Base-by-base conservation (phyloP, 208 protist genomes). In the Trypanosoma congolense region DNA sequence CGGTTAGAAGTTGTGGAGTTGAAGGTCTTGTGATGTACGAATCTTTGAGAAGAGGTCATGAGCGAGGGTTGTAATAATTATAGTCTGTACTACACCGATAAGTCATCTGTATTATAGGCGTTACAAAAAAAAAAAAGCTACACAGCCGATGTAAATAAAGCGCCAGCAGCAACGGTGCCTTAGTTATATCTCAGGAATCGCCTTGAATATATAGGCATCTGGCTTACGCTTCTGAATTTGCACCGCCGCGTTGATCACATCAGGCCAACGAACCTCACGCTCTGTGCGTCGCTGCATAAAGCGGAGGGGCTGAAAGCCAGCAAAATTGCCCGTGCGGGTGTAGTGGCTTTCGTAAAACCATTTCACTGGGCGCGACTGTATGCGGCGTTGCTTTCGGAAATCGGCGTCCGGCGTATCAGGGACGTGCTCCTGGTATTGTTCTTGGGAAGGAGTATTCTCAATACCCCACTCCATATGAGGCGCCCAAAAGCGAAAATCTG, bases 281-380 rank as follows among this genome's bases (percentile, higher is more conserved):
- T 91, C 70, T 8, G 89, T 95, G 16, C 89, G 58, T n/a, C 89
- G 82, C 65, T 95, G 89, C 89, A 93, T 93, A 69, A 92, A 88
- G 43, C 89, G 85, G 33, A 90, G 75, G 24, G 89, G 85, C 65
- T 92, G 70, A 64, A 95, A 93, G 19, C 81, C 85, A 8, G 89
- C 89, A 70, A 90, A 95, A 73, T 83, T 93, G 31, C 90, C 90
- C 31, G 82, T 93, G 33, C 85, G 81, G 1, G 84, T 96, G 75
- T 96, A 96, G 67, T 96, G 90, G 48, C 87, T 94, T 51, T 96
- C 90, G 72, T 96, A 96, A 64, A 96, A 96, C 90, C 90, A 96
- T 73, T 96, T 96, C 35, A 93, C 87, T 19, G 90, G 90, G 5
- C 86, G 73, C 2, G 87, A 94, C 64, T 93, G 87, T 44, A 96